Evolutionary conservation across 805 yeast genomes (phyloP).

Genomic region (Priceomyces medius): DNA sequence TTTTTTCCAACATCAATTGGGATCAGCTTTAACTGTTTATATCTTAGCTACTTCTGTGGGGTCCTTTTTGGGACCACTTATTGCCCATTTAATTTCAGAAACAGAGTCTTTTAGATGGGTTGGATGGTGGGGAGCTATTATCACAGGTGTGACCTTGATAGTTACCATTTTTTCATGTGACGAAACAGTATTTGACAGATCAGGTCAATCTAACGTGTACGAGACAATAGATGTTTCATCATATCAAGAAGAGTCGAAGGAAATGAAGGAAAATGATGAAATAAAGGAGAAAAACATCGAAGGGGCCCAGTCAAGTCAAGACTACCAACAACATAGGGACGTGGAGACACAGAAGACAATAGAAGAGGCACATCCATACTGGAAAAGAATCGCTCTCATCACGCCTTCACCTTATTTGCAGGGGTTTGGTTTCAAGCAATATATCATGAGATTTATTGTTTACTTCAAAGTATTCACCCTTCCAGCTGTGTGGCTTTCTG

Average conservation of each 20-base stretch:
- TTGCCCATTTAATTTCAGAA: slow-evolving; percentile 70
- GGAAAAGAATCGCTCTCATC: slow-evolving; percentile 46
- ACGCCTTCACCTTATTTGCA: slow-evolving; percentile 59
- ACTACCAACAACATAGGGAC: background rate
- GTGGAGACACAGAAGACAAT: slow-evolving; percentile 5
- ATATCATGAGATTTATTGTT: slow-evolving; percentile 48
- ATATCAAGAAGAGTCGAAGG: slow-evolving; percentile 9
- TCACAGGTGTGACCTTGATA: slow-evolving; percentile 43
- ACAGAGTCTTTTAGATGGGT: slow-evolving; percentile 75
- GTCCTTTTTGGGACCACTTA: slow-evolving; percentile 74
- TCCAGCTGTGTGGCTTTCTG: slow-evolving; percentile 65
- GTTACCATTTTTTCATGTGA: slow-evolving; percentile 61
- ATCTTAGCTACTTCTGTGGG: slow-evolving; percentile 75
- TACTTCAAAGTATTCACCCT: slow-evolving; percentile 58
- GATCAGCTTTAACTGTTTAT: slow-evolving; percentile 68
- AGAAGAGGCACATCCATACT: slow-evolving; percentile 33
- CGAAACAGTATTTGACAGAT: slow-evolving; percentile 67
- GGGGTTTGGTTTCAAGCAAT: slow-evolving; percentile 69
- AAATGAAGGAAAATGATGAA: slow-evolving; percentile 12
- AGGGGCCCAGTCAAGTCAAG: slow-evolving; percentile 4
- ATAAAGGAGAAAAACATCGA: slow-evolving; percentile 8
- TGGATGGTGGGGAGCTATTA: slow-evolving; percentile 63
- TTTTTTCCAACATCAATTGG: slow-evolving; percentile 75
- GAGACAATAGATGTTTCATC: background rate
- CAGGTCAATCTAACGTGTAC: slow-evolving; percentile 24